Evolutionary conservation across 129 eudicot genomes (phyloP).

Genomic region (Kitagawia praeruptora): DNA sequence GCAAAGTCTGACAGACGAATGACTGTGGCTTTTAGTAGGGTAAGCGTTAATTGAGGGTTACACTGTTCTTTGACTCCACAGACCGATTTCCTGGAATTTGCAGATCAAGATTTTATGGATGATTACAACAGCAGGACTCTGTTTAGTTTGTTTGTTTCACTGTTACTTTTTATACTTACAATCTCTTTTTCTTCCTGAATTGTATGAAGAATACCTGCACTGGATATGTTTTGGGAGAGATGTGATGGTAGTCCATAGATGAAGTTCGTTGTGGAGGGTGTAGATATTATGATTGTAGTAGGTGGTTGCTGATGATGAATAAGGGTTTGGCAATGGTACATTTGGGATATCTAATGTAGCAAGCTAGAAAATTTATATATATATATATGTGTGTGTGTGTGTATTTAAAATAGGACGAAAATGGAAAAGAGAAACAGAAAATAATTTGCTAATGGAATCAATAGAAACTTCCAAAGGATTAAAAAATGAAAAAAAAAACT

Average conservation of each 20-base stretch:
- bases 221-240: not conserved
- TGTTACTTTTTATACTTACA: not conserved
- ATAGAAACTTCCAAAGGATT: not conserved
- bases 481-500: no score
- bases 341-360: not conserved
- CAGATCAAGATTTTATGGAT: not conserved
- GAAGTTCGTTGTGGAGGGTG: no score
- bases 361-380: no score
- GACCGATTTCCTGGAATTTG: not conserved
- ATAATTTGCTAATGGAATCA: not conserved
- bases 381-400: not conserved
- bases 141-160: not conserved
- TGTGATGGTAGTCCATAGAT: no score
- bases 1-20: not conserved
- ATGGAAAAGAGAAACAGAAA: not conserved
- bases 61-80: not conserved
- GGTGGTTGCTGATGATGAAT: not conserved
- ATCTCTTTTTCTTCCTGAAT: not conserved
- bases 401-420: not conserved
- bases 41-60: not conserved
- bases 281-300: not conserved
- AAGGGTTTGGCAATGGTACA: not conserved
- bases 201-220: not conserved
- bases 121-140: not conserved
- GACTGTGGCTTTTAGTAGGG: not conserved